Percentiles rank a stretch among this genome's conserved stretches.
Evolutionary conservation across 305 asterid genomes (phyloP).

Genomic region (Fraxinus nigra): DNA sequence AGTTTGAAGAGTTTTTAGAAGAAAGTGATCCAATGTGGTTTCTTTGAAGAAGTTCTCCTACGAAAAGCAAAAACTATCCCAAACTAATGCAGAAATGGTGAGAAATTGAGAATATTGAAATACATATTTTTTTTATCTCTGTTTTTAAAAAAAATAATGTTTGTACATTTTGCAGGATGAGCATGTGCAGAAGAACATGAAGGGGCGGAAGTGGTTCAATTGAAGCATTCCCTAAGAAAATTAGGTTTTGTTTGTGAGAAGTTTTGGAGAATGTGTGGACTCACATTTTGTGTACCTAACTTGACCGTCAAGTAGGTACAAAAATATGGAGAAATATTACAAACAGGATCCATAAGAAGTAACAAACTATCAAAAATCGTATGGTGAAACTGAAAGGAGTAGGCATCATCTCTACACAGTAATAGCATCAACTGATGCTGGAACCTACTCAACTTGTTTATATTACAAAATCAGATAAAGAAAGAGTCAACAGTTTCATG

Average conservation of each 20-base stretch:
- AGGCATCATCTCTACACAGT: not conserved
- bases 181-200: slow-evolving; percentile 33
- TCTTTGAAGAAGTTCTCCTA: not conserved
- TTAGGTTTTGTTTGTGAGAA: slow-evolving; percentile 15
- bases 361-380: not conserved
- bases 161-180: slow-evolving; percentile 34
- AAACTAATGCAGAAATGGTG: slow-evolving; percentile 28
- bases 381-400: not conserved
- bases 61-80: not conserved
- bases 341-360: not conserved
- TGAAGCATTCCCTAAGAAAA: slow-evolving; percentile 34
- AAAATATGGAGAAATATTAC: not conserved
- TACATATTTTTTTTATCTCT: not conserved
- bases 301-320: not conserved
- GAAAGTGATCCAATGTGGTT: not conserved
- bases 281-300: not conserved
- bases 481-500: not conserved
- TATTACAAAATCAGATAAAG: slow-evolving; percentile 1
- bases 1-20: not conserved
- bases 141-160: slow-evolving; percentile 4
- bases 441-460: not conserved
- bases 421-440: not conserved
- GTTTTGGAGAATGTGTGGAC: not conserved
- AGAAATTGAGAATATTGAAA: slow-evolving; percentile 17
- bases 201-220: slow-evolving; percentile 37